A percentile compares a stretch with the other conserved stretches of the same genome.
phyloP scores from a whole-genome alignment of 2,329 filamentous ascomycete genomes.

The Fonsecaea multimorphosa region DNA sequence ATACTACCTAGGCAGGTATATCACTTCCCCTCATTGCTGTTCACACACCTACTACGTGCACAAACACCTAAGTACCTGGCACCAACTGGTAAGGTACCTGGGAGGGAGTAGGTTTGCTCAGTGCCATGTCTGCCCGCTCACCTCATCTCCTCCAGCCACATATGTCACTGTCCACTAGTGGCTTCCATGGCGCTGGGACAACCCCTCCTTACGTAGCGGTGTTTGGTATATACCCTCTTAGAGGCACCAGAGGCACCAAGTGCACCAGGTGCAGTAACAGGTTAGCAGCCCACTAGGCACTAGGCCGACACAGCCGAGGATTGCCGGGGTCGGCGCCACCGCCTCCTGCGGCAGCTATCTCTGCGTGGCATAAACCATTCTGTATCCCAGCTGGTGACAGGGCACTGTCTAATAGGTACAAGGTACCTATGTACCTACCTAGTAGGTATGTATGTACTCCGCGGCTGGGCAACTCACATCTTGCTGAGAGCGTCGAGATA shows the following conservation, averaged over 20 bases:
- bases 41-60: not conserved
- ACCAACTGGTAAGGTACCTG: too few species aligned
- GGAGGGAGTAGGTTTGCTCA: not conserved
- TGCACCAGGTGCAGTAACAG: not conserved
- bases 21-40: conserved; percentile 15
- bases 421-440: too few species aligned
- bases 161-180: conserved; percentile 26
- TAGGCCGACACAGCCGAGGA: not conserved
- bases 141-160: conserved; percentile 26
- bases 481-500: not conserved
- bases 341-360: not conserved
- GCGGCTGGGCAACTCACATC: too few species aligned
- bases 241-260: conserved; percentile 1
- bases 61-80: too few species aligned
- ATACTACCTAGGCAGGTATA: not conserved
- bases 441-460: too few species aligned
- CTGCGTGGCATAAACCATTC: not conserved
- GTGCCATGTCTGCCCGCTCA: conserved; percentile 12
- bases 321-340: conserved; percentile 1
- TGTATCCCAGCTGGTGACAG: not conserved
- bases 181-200: not conserved
- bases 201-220: conserved; percentile 4
- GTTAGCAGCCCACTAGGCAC: not conserved
- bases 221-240: too few species aligned
- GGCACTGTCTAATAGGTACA: too few species aligned